These are phyloP conservation scores for Waitea zeae DNA, from an alignment of 1,284 basidiomycete genomes.

Conservation along the genomic window DNA sequence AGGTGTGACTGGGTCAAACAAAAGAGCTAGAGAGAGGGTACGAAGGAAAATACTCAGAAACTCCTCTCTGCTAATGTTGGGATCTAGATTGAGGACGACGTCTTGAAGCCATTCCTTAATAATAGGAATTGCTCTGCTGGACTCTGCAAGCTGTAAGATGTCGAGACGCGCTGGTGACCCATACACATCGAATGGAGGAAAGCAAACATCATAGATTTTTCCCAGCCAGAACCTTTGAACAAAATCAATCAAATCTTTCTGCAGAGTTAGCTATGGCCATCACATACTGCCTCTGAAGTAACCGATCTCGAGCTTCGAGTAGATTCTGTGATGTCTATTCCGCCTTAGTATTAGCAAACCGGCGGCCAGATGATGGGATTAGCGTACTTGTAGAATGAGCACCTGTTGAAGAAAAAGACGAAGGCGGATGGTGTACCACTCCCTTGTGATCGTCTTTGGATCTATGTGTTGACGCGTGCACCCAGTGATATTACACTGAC, in stretches of 20 bases:
- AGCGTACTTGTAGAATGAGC: slow-evolving; percentile 4
- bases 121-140: slow-evolving; percentile 1
- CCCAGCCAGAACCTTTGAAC: slow-evolving; percentile 1
- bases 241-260: background rate
- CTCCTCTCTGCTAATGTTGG: slow-evolving; percentile 1
- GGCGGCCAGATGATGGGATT: background rate
- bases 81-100: slow-evolving; percentile 5
- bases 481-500: slow-evolving; percentile 1
- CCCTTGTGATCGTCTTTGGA: slow-evolving; percentile 2
- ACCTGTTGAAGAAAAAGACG: slow-evolving; percentile 6
- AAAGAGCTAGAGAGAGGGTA: slow-evolving; percentile 2
- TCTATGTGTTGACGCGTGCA: background rate
- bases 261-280: slow-evolving; percentile 4
- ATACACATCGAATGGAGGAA: slow-evolving; percentile 4
- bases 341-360: background rate
- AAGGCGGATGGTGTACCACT: slow-evolving; percentile 6
- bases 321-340: background rate
- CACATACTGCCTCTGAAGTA: slow-evolving; percentile 1
- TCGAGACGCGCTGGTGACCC: slow-evolving; percentile 4
- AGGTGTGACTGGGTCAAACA: background rate
- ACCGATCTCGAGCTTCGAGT: slow-evolving; percentile 1
- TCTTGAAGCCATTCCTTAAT: slow-evolving; percentile 7
- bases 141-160: slow-evolving; percentile 3
- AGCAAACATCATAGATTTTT: slow-evolving; percentile 5
- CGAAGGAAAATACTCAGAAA: slow-evolving; percentile 5